Evolutionary conservation across 2,329 filamentous ascomycete species (phyloP).

Genomic region (Aspergillus eucalypticola): DNA sequence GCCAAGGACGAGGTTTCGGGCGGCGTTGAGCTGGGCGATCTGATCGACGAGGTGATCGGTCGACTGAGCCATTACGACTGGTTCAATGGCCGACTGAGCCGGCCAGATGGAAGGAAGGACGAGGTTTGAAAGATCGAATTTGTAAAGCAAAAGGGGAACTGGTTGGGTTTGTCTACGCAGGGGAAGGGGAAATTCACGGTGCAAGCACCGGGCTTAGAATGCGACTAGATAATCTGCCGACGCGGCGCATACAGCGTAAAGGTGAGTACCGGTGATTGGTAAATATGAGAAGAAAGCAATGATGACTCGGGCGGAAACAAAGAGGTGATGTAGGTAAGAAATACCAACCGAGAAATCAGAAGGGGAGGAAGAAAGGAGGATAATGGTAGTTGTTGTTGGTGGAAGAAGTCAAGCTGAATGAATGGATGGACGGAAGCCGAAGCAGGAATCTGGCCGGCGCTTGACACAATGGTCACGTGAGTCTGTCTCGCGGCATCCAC

Average conservation of each 20-base stretch:
- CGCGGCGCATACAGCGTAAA: constrained; percentile 12
- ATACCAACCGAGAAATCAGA: neutral
- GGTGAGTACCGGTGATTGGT: constrained; percentile 1
- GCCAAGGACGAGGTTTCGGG: constrained; percentile 82
- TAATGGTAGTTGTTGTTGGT: neutral
- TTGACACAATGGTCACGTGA: neutral
- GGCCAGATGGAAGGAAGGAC: constrained; percentile 2
- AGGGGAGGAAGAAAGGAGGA: neutral
- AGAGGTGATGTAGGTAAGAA: neutral
- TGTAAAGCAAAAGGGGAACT: neutral
- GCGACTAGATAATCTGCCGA: constrained; percentile 11
- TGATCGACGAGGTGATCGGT: constrained; percentile 68
- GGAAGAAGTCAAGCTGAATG: neutral
- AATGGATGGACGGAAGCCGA: neutral
- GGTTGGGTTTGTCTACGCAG: constrained; percentile 15
- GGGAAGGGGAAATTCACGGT: constrained; percentile 6
- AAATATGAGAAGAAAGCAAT: neutral
- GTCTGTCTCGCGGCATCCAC: neutral
- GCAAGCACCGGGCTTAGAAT: constrained; percentile 8
- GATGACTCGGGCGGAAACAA: neutral
- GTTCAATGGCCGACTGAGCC: constrained; percentile 10
- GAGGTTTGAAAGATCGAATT: neutral
- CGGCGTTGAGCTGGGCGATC: constrained; percentile 83
- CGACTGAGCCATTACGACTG: constrained; percentile 54
- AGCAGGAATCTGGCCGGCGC: neutral